These are phyloP conservation scores for Candida lessepsii DNA, from an alignment of 805 yeast genomes.

Conservation along the genomic window DNA sequence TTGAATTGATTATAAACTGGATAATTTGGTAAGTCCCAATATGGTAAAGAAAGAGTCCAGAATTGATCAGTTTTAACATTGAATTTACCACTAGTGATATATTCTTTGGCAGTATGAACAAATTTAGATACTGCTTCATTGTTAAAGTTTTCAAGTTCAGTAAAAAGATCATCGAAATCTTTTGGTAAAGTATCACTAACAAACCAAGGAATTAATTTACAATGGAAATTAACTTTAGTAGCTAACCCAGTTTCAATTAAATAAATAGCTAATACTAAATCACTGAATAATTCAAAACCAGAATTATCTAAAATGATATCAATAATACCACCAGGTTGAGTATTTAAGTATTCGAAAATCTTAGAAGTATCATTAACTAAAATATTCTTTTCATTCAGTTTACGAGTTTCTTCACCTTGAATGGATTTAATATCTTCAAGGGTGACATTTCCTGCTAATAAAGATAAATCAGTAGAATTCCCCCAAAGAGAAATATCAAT, in stretches of 20 bases:
- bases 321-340: constrained; percentile 44
- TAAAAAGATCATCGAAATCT: constrained; percentile 63
- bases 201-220: constrained; percentile 94
- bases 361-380: constrained; percentile 68
- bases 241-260: constrained; percentile 66
- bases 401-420: constrained; percentile 87
- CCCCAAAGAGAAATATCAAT: constrained; percentile 95
- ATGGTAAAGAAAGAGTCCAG: constrained; percentile 83
- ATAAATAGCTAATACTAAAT: constrained; percentile 31
- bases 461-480: constrained; percentile 91
- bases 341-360: constrained; percentile 56
- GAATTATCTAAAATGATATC: constrained; percentile 90
- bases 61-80: constrained; percentile 55
- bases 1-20: constrained; percentile 59
- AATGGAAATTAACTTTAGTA: constrained; percentile 69
- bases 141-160: constrained; percentile 50
- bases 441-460: constrained; percentile 78
- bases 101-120: constrained; percentile 8
- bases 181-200: constrained; percentile 91
- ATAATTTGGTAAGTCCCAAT: constrained; percentile 72
- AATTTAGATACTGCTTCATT: constrained; percentile 11
- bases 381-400: constrained; percentile 75
- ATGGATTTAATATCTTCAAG: constrained; percentile 85
- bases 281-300: constrained; percentile 82
- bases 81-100: constrained; percentile 19